A percentile compares a stretch with the other conserved stretches of the same genome.
Evolutionary conservation across 139 green algal genomes (phyloP).

Genomic region (Raphidocelis subcapitata): DNA sequence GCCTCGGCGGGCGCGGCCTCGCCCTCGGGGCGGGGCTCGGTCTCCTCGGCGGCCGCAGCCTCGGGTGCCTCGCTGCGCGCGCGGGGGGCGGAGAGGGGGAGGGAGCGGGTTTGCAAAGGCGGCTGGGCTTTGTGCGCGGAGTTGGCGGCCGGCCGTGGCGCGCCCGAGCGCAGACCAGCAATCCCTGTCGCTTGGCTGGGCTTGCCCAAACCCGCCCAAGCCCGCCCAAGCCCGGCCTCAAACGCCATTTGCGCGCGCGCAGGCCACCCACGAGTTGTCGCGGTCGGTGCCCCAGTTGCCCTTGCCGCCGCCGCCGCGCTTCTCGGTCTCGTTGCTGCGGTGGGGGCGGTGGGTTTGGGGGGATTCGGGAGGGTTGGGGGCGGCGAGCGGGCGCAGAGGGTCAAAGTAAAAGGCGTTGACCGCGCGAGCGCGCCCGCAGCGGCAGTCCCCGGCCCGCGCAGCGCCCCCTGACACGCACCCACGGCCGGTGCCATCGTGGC

Average conservation of each 20-base stretch:
- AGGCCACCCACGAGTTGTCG: slow-evolving; percentile 35
- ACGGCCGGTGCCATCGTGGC: slow-evolving; percentile 78
- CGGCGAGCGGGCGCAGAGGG: too few species aligned
- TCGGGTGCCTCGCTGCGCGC: slow-evolving; percentile 21
- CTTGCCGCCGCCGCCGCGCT: slow-evolving; percentile 71
- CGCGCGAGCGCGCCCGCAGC: neutral
- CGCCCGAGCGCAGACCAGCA: too few species aligned
- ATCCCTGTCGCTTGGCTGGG: too few species aligned
- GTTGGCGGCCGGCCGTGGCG: too few species aligned
- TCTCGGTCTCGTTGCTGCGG: slow-evolving; percentile 76
- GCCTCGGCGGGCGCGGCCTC: slow-evolving; percentile 2
- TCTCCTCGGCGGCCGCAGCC: slow-evolving; percentile 34
- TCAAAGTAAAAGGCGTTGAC: too few species aligned
- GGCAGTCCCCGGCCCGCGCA: neutral
- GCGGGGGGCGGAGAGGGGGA: neutral
- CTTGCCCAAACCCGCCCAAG: too few species aligned
- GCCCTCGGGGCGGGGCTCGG: slow-evolving; percentile 23
- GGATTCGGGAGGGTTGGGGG: too few species aligned
- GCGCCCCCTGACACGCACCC: slow-evolving; percentile 52
- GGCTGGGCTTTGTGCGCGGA: too few species aligned
- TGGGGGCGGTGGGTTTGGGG: too few species aligned
- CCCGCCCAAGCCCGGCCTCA: too few species aligned
- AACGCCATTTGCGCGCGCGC: too few species aligned
- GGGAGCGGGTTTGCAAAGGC: too few species aligned
- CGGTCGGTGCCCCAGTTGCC: slow-evolving; percentile 81